Base-by-base conservation (phyloP, 2,329 filamentous ascomycete genomes). In the Cadophora sp. region DNA sequence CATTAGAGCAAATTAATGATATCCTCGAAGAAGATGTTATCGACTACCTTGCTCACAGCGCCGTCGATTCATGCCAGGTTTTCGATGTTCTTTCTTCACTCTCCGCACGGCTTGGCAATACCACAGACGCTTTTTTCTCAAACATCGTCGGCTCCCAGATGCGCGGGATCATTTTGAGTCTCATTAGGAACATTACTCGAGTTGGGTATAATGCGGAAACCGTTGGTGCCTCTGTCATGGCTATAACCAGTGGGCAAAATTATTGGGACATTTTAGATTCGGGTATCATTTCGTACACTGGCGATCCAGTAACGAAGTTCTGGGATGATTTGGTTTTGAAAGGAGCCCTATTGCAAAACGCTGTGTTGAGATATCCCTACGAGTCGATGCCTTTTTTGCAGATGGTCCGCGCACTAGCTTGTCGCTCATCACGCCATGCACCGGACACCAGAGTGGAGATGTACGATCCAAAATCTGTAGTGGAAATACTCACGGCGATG, bases 371-470 rank as follows among this genome's bases (percentile, higher is more conserved):
- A 64, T 97, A 94, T 76, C 95, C 95, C 0, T 95, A 92, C 78
- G 95, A 97, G 79, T 89, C 92, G 56, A 79, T 89, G 2, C 93
- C 94, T 0, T 93, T 97, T 73, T 80, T 96, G 68, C 87, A 86
- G 62, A 81, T 96, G 47, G 91, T 89, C 75, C 89, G 88, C 64
- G 87, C 85, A 47, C 80, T 97, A 18, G 85, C 85, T 80, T 88
- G 33, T 43, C 50, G 50, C 24, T 53, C 27, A 53, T 53, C 50
- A 30, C 24, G n/a, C 16, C 9, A 39, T 41, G 13, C 36, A 22
- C 22, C 24, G 27, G 55, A 39, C 5, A 39, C 9, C 36, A 36
- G 43, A n/a, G 33, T 14, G n/a, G 55, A 8, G 14, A 56, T 24
- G 24, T 53, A 22, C 16, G n/a, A 27, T 73, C 73, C 24, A 9